phyloP scores from a whole-genome alignment of 2,329 filamentous ascomycete species.

The Penicillium sp. region DNA sequence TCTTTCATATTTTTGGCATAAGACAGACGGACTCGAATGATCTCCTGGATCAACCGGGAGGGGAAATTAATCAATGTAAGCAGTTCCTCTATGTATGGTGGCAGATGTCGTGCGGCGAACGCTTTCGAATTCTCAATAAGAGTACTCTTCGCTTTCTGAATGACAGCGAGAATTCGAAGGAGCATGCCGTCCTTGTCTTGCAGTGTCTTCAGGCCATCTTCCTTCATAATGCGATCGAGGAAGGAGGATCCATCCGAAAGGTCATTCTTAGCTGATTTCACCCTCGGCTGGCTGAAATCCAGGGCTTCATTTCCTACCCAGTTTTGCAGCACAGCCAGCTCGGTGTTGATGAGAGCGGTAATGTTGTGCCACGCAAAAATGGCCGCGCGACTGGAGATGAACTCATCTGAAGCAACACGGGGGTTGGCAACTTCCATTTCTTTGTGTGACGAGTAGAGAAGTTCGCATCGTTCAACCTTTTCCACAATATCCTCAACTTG shows the following conservation, averaged over 20 bases:
- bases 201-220: slow-evolving; percentile 88
- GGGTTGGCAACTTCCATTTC: slow-evolving; percentile 74
- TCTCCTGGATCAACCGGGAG: slow-evolving; percentile 90
- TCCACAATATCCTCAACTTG: slow-evolving; percentile 87
- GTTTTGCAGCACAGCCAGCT: slow-evolving; percentile 83
- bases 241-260: slow-evolving; percentile 90
- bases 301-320: slow-evolving; percentile 97
- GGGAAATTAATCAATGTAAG: slow-evolving; percentile 97
- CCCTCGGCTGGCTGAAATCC: slow-evolving; percentile 77
- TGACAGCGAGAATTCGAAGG: slow-evolving; percentile 76
- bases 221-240: slow-evolving; percentile 89
- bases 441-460: slow-evolving; percentile 76
- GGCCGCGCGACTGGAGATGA: slow-evolving; percentile 79
- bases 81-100: slow-evolving; percentile 94
- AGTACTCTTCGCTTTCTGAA: slow-evolving; percentile 89
- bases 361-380: slow-evolving; percentile 97
- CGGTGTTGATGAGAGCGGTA: slow-evolving; percentile 91
- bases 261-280: slow-evolving; percentile 66
- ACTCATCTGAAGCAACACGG: slow-evolving; percentile 71
- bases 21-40: slow-evolving; percentile 84
- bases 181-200: slow-evolving; percentile 83
- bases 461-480: slow-evolving; percentile 87
- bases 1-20: slow-evolving; percentile 97
- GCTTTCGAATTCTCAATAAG: slow-evolving; percentile 80
- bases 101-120: slow-evolving; percentile 85